phyloP scores from a whole-genome alignment of 1,284 basidiomycete species.

The Agroathelia rolfsii region DNA sequence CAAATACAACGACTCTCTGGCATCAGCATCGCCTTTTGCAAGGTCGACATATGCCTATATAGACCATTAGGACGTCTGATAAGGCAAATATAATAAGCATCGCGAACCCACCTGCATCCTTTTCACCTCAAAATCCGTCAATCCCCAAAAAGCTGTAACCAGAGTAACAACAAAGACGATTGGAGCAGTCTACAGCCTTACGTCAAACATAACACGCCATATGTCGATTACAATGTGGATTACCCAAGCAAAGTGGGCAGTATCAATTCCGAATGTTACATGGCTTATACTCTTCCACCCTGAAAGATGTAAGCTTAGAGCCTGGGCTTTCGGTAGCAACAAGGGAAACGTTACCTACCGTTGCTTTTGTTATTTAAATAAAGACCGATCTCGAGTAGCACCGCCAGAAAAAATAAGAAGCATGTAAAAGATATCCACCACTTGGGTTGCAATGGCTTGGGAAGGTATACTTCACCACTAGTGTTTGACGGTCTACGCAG shows the following conservation, averaged over 20 bases:
- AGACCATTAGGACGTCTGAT: too few species aligned
- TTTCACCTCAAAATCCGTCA: conserved; percentile 46
- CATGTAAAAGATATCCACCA: too few species aligned
- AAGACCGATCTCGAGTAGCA: conserved; percentile 38
- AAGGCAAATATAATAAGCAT: not conserved
- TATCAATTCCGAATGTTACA: conserved; percentile 19
- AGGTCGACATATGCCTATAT: conserved; percentile 45
- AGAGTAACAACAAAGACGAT: conserved; percentile 33
- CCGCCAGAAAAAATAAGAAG: too few species aligned
- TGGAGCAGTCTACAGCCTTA: conserved; percentile 32
- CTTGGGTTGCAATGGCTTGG: too few species aligned
- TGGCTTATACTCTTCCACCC: too few species aligned
- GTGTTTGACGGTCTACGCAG: too few species aligned
- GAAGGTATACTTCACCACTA: too few species aligned
- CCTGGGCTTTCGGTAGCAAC: too few species aligned
- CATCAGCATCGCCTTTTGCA: conserved; percentile 39
- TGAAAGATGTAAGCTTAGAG: too few species aligned
- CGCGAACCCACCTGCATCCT: conserved; percentile 33
- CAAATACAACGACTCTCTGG: conserved; percentile 36
- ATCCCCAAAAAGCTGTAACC: conserved; percentile 38
- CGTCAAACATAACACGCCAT: conserved; percentile 2
- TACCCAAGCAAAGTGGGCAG: conserved; percentile 37
- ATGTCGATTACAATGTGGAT: not conserved
- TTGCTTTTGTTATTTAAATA: conserved; percentile 34
- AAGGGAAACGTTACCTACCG: conserved; percentile 21